Conservation (phyloP, 2,329 filamentous ascomycete species). For the Colletotrichum gloeosporioides region DNA sequence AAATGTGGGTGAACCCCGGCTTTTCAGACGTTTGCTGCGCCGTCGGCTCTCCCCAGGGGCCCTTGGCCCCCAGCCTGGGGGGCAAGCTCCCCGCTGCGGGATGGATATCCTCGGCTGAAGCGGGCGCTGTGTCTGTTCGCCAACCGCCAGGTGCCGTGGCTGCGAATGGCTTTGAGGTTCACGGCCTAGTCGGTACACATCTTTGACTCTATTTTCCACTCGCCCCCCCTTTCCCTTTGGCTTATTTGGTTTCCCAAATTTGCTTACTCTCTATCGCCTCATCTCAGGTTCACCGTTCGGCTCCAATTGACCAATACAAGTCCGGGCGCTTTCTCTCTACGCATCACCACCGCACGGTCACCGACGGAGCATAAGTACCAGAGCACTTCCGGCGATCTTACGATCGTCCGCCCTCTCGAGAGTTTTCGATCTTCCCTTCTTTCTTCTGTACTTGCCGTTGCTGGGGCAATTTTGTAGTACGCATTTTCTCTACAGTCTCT, state of each 20-base stretch:
- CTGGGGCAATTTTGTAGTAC: not conserved
- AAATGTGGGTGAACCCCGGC: conserved; percentile 1
- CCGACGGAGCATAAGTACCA: conserved; percentile 13
- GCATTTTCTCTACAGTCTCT: conserved; percentile 7
- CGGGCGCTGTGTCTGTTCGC: conserved; percentile 19
- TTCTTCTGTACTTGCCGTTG: not conserved
- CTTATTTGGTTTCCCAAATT: not conserved
- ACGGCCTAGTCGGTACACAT: conserved; percentile 16
- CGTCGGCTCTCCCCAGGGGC: conserved; percentile 6
- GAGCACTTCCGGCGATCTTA: conserved; percentile 1
- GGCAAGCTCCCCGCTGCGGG: conserved; percentile 9
- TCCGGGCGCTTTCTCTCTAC: conserved; percentile 1
- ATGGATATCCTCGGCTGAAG: conserved; percentile 30
- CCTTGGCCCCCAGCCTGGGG: not conserved
- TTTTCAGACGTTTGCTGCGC: not conserved
- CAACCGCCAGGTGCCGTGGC: conserved; percentile 18
- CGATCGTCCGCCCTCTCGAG: not conserved
- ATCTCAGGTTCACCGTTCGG: not conserved
- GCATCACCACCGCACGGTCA: conserved; percentile 2
- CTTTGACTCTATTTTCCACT: conserved; percentile 8
- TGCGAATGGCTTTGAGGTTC: conserved; percentile 19
- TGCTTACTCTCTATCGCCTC: not conserved
- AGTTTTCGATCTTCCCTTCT: not conserved
- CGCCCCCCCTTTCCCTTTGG: not conserved
- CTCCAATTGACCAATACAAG: conserved; percentile 6